A percentile compares a stretch with the other conserved stretches of the same genome.
Evolutionary conservation across 2,329 filamentous ascomycete species (phyloP).

Genomic region (Phialophora tarda): DNA sequence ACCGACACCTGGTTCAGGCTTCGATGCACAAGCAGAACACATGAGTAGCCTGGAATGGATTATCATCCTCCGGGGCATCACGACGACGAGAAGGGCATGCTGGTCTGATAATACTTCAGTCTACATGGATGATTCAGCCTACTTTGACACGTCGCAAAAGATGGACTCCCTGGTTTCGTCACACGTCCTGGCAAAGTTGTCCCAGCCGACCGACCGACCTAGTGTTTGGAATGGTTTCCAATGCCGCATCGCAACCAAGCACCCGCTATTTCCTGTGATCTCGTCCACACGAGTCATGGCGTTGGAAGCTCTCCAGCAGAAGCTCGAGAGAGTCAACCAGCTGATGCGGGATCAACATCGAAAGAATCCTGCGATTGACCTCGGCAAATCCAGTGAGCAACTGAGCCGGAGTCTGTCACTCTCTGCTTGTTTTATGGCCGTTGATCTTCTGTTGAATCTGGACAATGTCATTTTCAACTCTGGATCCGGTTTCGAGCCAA

Average conservation of each 20-base stretch:
- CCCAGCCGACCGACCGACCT: neutral
- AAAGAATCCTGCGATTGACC: neutral
- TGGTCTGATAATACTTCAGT: neutral
- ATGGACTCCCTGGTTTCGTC: neutral
- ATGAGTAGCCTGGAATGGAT: conserved; percentile 19
- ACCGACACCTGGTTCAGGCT: neutral
- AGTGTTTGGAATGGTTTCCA: neutral
- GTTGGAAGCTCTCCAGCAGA: conserved; percentile 16
- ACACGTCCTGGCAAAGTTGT: neutral
- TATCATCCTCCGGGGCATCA: conserved; percentile 14
- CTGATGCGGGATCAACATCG: neutral
- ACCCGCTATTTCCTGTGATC: conserved; percentile 13
- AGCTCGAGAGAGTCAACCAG: conserved; percentile 1
- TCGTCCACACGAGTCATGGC: conserved; percentile 7
- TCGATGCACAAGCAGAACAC: conserved; percentile 5
- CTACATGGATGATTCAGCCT: neutral
- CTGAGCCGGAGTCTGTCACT: neutral
- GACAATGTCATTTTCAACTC: conserved; percentile 4
- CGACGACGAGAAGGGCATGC: conserved; percentile 8
- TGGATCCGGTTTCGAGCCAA: neutral
- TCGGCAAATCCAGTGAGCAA: neutral
- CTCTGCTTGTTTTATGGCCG: conserved; percentile 10
- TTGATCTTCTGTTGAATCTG: conserved; percentile 10
- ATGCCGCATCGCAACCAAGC: conserved; percentile 3
- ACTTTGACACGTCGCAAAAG: neutral